phyloP scores from a whole-genome alignment of 1,284 basidiomycete species.

The Mycosarcoma mackinlayi region DNA sequence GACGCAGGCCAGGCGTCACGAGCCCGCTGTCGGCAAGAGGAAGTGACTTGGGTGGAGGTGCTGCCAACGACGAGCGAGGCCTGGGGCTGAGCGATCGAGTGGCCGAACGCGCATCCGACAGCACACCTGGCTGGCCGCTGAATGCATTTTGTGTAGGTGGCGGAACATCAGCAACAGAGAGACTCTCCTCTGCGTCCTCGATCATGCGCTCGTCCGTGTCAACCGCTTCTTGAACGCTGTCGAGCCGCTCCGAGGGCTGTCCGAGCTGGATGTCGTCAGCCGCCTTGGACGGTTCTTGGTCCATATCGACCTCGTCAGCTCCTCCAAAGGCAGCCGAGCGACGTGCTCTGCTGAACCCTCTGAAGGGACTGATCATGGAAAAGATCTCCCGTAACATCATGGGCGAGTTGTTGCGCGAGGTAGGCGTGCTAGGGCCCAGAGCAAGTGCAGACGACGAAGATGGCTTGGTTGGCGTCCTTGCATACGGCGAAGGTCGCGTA shows the following conservation, averaged over 20 bases:
- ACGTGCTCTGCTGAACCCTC: slow-evolving; percentile 28
- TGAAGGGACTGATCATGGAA: slow-evolving; percentile 50
- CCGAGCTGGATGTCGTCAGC: background rate
- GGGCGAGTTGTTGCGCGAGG: slow-evolving; percentile 38
- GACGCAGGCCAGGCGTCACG: slow-evolving; percentile 43
- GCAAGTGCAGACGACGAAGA: slow-evolving; percentile 19
- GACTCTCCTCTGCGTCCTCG: slow-evolving; percentile 31
- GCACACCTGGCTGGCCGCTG: slow-evolving; percentile 8
- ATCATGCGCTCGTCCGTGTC: slow-evolving; percentile 38
- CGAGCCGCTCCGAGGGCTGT: background rate
- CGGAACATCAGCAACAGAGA: background rate
- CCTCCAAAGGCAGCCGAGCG: slow-evolving; percentile 48
- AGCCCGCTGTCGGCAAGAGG: slow-evolving; percentile 35
- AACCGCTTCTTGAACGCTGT: slow-evolving; percentile 10
- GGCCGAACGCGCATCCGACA: background rate
- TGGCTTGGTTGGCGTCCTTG: slow-evolving; percentile 37
- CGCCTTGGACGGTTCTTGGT: slow-evolving; percentile 5
- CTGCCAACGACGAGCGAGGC: slow-evolving; percentile 16
- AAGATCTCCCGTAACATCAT: slow-evolving; percentile 50
- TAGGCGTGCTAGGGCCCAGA: slow-evolving; percentile 33
- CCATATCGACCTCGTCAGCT: slow-evolving; percentile 15
- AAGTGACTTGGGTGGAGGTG: slow-evolving; percentile 18
- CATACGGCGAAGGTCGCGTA: slow-evolving; percentile 35
- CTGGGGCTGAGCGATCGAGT: slow-evolving; percentile 19
- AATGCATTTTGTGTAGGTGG: background rate